Evolutionary conservation across 1,284 basidiomycete genomes (phyloP).

Genomic region (Trichosporon sp.): DNA sequence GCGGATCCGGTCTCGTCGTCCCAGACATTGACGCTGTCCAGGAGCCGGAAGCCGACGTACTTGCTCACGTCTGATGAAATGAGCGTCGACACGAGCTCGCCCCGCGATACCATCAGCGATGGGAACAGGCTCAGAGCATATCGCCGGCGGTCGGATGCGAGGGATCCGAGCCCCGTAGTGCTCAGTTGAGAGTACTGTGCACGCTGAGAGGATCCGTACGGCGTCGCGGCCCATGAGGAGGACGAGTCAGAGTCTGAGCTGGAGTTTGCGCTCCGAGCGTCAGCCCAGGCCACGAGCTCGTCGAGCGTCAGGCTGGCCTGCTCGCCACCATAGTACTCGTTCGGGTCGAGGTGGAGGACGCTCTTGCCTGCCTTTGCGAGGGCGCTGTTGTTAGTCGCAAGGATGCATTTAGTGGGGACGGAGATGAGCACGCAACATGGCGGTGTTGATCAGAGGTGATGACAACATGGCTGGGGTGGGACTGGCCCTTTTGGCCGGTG

Average conservation of each 20-base stretch:
- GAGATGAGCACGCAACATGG: too few relatives aligned
- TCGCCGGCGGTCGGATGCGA: conserved; percentile 60
- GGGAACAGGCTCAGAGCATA: conserved; percentile 84
- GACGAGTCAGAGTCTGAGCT: neutral
- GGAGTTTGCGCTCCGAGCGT: neutral
- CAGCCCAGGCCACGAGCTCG: conserved; percentile 65
- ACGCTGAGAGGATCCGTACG: neutral
- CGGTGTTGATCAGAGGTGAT: too few relatives aligned
- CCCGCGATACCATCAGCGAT: conserved; percentile 70
- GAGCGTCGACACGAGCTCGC: conserved; percentile 72
- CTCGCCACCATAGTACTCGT: conserved; percentile 76
- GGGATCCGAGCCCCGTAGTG: conserved; percentile 1
- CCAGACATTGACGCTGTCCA: conserved; percentile 65
- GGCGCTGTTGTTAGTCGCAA: conserved; percentile 53
- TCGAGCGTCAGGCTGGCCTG: conserved; percentile 76
- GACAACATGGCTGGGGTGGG: too few relatives aligned
- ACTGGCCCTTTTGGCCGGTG: neutral
- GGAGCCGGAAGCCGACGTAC: conserved; percentile 81
- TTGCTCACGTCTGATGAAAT: conserved; percentile 79
- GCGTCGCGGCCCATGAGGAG: neutral
- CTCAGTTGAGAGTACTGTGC: neutral
- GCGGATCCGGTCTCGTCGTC: conserved; percentile 28
- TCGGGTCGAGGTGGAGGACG: conserved; percentile 80
- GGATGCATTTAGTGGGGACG: too few relatives aligned
- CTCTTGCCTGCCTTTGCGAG: conserved; percentile 79